A percentile compares a stretch with the other conserved stretches of the same genome.
Conservation (phyloP, 2,329 filamentous ascomycete species). For the Alternaria gansuensis region DNA sequence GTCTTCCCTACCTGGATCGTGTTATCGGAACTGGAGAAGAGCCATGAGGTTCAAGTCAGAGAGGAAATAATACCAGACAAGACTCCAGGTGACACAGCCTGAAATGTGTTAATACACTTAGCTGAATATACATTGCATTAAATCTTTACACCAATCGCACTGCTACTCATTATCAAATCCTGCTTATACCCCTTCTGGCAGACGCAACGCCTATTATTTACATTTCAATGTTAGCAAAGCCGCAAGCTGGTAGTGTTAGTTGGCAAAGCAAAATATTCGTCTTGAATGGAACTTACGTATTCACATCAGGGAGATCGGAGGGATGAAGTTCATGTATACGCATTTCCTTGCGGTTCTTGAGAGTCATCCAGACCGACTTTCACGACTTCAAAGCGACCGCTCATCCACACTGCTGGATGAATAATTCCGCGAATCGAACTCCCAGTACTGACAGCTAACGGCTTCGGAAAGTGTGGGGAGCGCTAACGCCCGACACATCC, state of each 20-base stretch:
- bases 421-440: no score
- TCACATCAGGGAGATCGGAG: neutral
- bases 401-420: neutral
- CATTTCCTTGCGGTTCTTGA: neutral
- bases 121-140: neutral
- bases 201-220: neutral
- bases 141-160: neutral
- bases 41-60: conserved; percentile 41
- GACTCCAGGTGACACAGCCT: conserved; percentile 6
- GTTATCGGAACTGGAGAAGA: conserved; percentile 43
- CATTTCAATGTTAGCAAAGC: no score
- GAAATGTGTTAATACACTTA: neutral
- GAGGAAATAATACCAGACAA: conserved; percentile 21
- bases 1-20: conserved; percentile 49
- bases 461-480: neutral
- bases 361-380: neutral
- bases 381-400: neutral
- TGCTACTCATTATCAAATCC: neutral
- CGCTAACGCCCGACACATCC: neutral
- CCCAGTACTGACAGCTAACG: no score
- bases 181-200: neutral
- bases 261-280: neutral
- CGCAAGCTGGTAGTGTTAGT: neutral
- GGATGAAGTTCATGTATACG: neutral
- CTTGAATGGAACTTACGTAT: neutral